A percentile compares a stretch with the other conserved stretches of the same genome.
Conservation (phyloP, 2,329 filamentous ascomycete genomes). For the Tolypocladium capitatum region DNA sequence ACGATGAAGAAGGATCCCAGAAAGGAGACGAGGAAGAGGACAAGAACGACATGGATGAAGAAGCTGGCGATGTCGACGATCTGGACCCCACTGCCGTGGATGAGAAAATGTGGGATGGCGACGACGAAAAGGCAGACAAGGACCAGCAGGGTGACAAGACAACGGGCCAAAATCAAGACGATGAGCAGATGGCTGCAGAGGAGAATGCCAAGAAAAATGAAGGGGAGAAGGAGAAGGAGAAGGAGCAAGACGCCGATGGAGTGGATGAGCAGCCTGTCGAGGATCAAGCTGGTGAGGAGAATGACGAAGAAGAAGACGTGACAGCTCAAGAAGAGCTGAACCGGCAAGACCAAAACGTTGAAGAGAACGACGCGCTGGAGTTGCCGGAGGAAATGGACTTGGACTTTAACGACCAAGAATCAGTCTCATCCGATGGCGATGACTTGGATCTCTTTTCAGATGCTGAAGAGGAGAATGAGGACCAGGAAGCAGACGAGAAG, state of each 20-base stretch:
- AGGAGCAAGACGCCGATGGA: conserved; percentile 18
- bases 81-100: conserved; percentile 82
- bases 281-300: conserved; percentile 40
- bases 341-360: conserved; percentile 57
- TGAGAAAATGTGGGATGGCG: conserved; percentile 98
- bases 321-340: conserved; percentile 42
- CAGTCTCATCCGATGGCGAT: conserved; percentile 41
- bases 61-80: conserved; percentile 82
- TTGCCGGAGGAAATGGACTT: conserved; percentile 83
- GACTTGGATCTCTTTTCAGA: conserved; percentile 46
- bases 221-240: conserved; percentile 32
- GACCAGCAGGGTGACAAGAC: conserved; percentile 65
- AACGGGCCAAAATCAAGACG: conserved; percentile 53
- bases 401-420: conserved; percentile 57
- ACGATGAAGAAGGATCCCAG: conserved; percentile 45
- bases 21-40: conserved; percentile 52
- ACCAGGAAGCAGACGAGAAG: conserved; percentile 19
- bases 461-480: conserved; percentile 30
- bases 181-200: conserved; percentile 46
- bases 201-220: conserved; percentile 40
- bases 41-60: conserved; percentile 72
- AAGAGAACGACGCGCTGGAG: conserved; percentile 71
- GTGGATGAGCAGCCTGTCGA: conserved; percentile 30
- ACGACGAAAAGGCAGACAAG: conserved; percentile 68
- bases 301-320: conserved; percentile 45